Evolutionary conservation across 31 red algal species (phyloP), one percentile per base, ranked within the genome.

Genomic region (Bonnemaisonia californica): DNA sequence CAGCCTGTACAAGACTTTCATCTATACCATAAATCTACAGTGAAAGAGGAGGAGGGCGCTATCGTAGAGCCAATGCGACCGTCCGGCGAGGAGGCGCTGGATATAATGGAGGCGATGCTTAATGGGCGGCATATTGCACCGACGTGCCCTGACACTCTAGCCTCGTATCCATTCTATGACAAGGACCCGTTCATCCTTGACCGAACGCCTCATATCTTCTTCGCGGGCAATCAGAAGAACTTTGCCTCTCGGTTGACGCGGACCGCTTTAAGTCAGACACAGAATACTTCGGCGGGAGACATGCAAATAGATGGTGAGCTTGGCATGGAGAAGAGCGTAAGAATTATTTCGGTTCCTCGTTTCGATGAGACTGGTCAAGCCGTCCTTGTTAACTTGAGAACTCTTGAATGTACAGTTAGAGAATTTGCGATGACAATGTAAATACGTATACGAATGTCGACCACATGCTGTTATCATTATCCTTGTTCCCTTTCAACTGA

Each of bases 121-220:
- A 63, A 65, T 34, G 83, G 77, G 56, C 61, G 95, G 34, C 90
- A 98, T 38, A 45, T 98, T 45, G 91, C 91, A 18, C 95, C 95
- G 3, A 98, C 95, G 22, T 83, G 80, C 48, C 95, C 95, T 4
- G 95, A 98, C 36, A 98, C 95, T 19, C 63, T 98, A 42, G 91
- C 66, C 37, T 91, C 78, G 26, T 87, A 84, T 56, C 95, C 95
- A 4, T 89, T 91, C 54, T 51, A 63, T 41, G 77, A 87, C 23
- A 48, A 59, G 13, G 95, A 98, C 67, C 95, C 95, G 36, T 92
- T 98, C 70, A 69, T 94, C 27, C 16, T 98, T 3, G 73, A 92
- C 19, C 34, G 61, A 31, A 80, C 71, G 31, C 95, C 95, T 39
- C 87, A 98, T 55, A 65, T 98, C 28, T 91, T 92, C 35, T 86